phyloP scores from a whole-genome alignment of 1,284 basidiomycete species.

The Cutaneotrichosporon cavernicola region DNA sequence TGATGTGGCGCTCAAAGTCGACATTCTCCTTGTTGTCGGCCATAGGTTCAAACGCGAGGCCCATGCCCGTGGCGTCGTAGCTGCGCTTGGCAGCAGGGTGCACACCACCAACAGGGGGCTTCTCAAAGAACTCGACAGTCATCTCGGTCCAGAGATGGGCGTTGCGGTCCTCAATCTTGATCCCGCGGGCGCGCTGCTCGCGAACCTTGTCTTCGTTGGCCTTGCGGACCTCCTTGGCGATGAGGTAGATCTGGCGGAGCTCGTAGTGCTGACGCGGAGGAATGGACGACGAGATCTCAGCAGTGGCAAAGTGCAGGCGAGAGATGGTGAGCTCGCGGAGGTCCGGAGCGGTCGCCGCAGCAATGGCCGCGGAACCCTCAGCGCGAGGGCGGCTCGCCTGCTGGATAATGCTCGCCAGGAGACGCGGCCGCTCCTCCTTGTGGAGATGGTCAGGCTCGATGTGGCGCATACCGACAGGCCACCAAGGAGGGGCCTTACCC shows the following conservation, averaged over 20 bases:
- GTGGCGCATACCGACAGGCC: constrained; percentile 57
- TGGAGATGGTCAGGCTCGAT: constrained; percentile 59
- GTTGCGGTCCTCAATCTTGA: constrained; percentile 11
- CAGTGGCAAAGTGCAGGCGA: constrained; percentile 56
- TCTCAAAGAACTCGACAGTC: constrained; percentile 27
- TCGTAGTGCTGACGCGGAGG: constrained; percentile 54
- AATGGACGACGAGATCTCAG: constrained; percentile 55
- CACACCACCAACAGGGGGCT: constrained; percentile 30
- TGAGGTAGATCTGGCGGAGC: constrained; percentile 57
- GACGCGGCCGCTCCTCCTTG: constrained; percentile 55
- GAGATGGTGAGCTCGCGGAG: constrained; percentile 45
- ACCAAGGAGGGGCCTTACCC: constrained; percentile 56
- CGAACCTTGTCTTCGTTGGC: constrained; percentile 25
- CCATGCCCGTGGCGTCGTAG: constrained; percentile 13
- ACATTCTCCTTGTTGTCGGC: constrained; percentile 26
- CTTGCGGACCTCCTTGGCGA: constrained; percentile 52
- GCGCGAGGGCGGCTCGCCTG: constrained; percentile 37
- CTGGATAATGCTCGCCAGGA: constrained; percentile 55
- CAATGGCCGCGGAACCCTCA: constrained; percentile 18
- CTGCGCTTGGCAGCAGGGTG: constrained; percentile 20
- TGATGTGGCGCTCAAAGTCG: constrained; percentile 21
- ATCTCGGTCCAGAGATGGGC: constrained; percentile 21
- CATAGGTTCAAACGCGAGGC: constrained; percentile 17
- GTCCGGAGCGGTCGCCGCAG: constrained; percentile 19
- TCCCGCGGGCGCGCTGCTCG: constrained; percentile 14